Conservation (phyloP, 1,284 basidiomycete genomes). For the Ustilago hordei region DNA sequence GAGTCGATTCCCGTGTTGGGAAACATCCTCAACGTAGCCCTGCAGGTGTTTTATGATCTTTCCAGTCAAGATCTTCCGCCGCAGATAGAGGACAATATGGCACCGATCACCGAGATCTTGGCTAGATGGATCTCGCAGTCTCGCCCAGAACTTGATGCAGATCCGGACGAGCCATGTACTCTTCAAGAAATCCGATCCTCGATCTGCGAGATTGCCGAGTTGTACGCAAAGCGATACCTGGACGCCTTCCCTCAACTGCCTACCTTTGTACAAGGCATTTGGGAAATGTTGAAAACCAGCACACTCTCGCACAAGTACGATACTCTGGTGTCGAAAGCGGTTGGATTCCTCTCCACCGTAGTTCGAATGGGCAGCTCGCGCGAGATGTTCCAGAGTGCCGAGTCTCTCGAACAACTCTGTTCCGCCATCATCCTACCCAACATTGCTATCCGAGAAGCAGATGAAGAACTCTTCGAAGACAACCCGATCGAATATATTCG, state of each 20-base stretch:
- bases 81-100: conserved; percentile 88
- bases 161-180: conserved; percentile 85
- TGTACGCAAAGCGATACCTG: conserved; percentile 90
- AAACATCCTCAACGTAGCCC: conserved; percentile 74
- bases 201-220: conserved; percentile 91
- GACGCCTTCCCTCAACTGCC: conserved; percentile 86
- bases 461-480: conserved; percentile 96
- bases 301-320: conserved; percentile 82
- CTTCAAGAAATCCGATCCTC: conserved; percentile 87
- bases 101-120: conserved; percentile 64
- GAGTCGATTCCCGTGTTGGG: conserved; percentile 67
- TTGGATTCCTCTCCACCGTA: conserved; percentile 90
- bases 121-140: conserved; percentile 62
- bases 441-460: conserved; percentile 86
- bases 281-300: conserved; percentile 85
- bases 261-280: conserved; percentile 88
- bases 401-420: conserved; percentile 85
- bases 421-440: conserved; percentile 94
- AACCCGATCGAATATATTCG: conserved; percentile 96
- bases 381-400: conserved; percentile 74
- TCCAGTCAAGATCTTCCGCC: conserved; percentile 95
- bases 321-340: conserved; percentile 88
- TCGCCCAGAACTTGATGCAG: conserved; percentile 55
- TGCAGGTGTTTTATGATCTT: conserved; percentile 92
- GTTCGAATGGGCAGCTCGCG: conserved; percentile 77